Percentiles rank a stretch among this genome's conserved stretches.
Evolutionary conservation across 2,329 filamentous ascomycete genomes (phyloP).

Genomic region (Nemania serpens): DNA sequence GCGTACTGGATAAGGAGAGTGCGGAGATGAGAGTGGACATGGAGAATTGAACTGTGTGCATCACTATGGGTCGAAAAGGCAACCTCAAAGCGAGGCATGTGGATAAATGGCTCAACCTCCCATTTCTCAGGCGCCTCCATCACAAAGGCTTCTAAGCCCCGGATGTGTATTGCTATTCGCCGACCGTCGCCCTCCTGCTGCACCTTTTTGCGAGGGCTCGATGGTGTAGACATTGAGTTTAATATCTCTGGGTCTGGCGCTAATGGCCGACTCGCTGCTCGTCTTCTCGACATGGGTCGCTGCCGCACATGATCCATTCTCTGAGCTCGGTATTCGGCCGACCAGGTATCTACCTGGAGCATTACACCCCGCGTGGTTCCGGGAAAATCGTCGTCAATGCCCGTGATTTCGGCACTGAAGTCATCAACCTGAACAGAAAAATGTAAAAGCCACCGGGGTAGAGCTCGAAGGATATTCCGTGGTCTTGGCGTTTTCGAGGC

Average conservation of each 20-base stretch:
- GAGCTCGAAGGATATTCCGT: constrained; percentile 72
- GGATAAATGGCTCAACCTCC: constrained; percentile 84
- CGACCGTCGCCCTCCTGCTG: constrained; percentile 73
- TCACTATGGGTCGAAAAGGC: constrained; percentile 85
- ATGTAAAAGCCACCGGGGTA: constrained; percentile 84
- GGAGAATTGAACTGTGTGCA: constrained; percentile 82
- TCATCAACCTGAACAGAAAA: constrained; percentile 86
- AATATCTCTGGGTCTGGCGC: constrained; percentile 70
- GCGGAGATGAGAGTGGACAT: constrained; percentile 80
- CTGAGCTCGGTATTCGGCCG: constrained; percentile 85
- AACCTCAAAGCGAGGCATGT: constrained; percentile 84
- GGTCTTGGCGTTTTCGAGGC: constrained; percentile 55
- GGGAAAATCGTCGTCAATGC: constrained; percentile 82
- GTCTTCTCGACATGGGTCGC: constrained; percentile 63
- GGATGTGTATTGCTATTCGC: constrained; percentile 77
- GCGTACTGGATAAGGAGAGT: constrained; percentile 87
- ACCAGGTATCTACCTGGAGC: constrained; percentile 85
- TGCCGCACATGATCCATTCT: constrained; percentile 68
- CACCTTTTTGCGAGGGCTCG: constrained; percentile 57
- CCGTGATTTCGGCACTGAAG: constrained; percentile 88
- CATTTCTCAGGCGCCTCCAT: constrained; percentile 85
- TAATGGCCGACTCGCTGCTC: constrained; percentile 74
- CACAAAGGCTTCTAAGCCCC: constrained; percentile 86
- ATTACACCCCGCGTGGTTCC: constrained; percentile 81
- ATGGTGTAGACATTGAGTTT: constrained; percentile 54